Percentiles rank a stretch among this genome's conserved stretches.
Evolutionary conservation across 768 basidiomycete species (phyloP).

Genomic region (Steccherinum ochraceum): DNA sequence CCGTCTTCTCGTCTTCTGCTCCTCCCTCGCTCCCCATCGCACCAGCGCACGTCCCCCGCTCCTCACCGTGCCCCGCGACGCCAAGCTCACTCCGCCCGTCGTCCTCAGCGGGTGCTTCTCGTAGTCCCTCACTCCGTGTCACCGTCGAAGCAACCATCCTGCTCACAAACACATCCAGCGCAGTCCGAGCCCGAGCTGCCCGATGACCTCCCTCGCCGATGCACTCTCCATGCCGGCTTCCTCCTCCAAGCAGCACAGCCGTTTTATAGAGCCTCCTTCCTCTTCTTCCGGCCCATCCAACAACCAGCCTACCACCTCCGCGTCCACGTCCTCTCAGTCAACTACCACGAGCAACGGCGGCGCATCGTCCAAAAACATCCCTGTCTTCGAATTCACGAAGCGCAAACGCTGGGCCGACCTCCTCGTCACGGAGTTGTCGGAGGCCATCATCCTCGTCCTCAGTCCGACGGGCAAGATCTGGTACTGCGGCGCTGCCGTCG

Average conservation of each 20-base stretch:
- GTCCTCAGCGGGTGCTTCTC: too few species aligned
- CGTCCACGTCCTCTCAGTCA: too few species aligned
- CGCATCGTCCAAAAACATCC: too few species aligned
- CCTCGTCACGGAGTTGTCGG: constrained; percentile 68
- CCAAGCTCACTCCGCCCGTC: neutral
- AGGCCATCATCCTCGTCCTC: constrained; percentile 63
- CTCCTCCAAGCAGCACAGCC: neutral
- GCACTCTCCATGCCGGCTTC: neutral
- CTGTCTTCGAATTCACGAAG: constrained; percentile 74
- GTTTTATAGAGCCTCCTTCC: neutral
- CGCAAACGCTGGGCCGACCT: constrained; percentile 85
- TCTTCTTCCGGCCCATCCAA: neutral
- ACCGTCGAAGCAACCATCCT: too few species aligned
- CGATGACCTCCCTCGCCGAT: neutral
- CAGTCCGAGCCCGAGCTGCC: too few species aligned
- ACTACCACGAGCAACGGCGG: too few species aligned
- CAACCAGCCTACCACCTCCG: neutral
- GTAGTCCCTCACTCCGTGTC: too few species aligned
- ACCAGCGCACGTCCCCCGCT: neutral
- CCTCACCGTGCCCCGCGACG: neutral
- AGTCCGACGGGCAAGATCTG: constrained; percentile 57
- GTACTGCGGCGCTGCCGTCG: constrained; percentile 62
- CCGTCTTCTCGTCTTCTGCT: neutral
- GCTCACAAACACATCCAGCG: too few species aligned
- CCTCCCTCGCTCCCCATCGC: neutral